Evolutionary conservation across 192 early-diverging fungal genomes (phyloP).

Genomic region (Coemansia sp.): DNA sequence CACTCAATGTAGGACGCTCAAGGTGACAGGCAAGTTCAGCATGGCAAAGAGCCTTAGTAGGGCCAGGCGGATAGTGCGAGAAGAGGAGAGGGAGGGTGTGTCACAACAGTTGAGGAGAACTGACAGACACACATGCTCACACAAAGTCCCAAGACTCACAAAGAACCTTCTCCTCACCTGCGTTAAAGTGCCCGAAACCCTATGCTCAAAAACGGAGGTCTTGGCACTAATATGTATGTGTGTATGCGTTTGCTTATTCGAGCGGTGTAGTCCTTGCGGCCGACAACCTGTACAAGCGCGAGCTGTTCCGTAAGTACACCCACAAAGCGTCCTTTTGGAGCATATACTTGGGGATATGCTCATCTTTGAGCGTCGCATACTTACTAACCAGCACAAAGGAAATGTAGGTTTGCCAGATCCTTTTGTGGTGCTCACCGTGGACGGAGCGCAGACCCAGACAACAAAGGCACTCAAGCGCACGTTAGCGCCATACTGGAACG

Average conservation of each 20-base stretch:
- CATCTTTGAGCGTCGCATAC: background rate
- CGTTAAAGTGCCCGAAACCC: background rate
- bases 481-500: constrained; percentile 97
- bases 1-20: constrained; percentile 35
- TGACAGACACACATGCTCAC: background rate
- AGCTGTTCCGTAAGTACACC: constrained; percentile 72
- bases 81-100: background rate
- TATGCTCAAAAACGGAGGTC: background rate
- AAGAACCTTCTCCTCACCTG: background rate
- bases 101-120: constrained; percentile 7
- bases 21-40: constrained; percentile 38
- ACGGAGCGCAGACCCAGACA: constrained; percentile 94
- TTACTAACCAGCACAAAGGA: constrained; percentile 11
- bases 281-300: constrained; percentile 87
- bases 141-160: background rate
- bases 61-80: background rate
- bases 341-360: background rate
- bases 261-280: constrained; percentile 78
- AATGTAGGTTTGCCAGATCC: constrained; percentile 82
- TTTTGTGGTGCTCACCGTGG: constrained; percentile 94
- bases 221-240: constrained; percentile 7
- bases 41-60: background rate
- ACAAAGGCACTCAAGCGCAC: constrained; percentile 86
- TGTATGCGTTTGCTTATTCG: background rate
- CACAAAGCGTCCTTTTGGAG: background rate